These are phyloP conservation scores for Xylariaceae sp. DNA, from an alignment of 2,329 filamentous ascomycete species.

Conservation along the genomic window DNA sequence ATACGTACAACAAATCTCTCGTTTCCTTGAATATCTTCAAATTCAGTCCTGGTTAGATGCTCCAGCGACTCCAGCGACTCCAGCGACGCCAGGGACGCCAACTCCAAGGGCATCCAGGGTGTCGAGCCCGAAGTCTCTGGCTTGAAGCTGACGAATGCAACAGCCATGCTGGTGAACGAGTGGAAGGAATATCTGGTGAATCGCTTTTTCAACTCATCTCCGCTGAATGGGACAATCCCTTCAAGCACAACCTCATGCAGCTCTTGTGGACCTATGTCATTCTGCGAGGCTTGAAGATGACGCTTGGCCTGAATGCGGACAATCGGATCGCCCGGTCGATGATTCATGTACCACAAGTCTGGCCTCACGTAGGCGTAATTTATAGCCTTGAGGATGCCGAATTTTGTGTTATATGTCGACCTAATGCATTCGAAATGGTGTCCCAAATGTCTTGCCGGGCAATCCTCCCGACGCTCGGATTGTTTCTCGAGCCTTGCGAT, in stretches of 20 bases:
- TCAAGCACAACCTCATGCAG: conserved; percentile 1
- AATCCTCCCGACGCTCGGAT: neutral
- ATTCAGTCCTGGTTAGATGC: too few species aligned
- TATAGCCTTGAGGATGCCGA: neutral
- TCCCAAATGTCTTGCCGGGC: neutral
- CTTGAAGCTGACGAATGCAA: conserved; percentile 8
- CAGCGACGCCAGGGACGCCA: too few species aligned
- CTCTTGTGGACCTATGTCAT: neutral
- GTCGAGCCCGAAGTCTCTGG: neutral
- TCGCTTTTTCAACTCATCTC: conserved; percentile 1
- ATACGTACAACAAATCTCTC: too few species aligned
- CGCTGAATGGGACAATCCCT: conserved; percentile 16
- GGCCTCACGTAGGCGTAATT: too few species aligned
- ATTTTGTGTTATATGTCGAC: neutral
- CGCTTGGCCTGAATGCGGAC: conserved; percentile 1
- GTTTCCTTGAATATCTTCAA: too few species aligned
- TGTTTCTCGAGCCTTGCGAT: neutral
- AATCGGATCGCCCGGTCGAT: conserved; percentile 15
- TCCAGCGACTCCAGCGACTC: too few species aligned
- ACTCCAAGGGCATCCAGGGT: neutral
- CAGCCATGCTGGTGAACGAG: conserved; percentile 7
- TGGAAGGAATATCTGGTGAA: conserved; percentile 5
- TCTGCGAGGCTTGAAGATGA: too few species aligned
- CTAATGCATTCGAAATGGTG: neutral
- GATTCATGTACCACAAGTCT: conserved; percentile 11